Evolutionary conservation across 768 basidiomycete species (phyloP), one percentile per base, ranked within the genome.

Genomic region (Hypsizygus marmoreus): DNA sequence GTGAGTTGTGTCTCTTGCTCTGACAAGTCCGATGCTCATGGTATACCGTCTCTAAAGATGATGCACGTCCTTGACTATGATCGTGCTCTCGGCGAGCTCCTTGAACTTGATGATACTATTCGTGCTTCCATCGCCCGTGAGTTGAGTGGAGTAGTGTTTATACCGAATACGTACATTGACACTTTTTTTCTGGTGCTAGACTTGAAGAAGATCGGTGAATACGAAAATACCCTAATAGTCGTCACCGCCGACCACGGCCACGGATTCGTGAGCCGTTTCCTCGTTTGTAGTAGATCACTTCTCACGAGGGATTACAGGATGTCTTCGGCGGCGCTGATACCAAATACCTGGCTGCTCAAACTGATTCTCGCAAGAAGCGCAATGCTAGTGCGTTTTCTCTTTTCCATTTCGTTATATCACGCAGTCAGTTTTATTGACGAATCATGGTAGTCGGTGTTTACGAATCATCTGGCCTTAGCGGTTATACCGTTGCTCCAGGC

Each of bases 41-140:
- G 38, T 37, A 22, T 41, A 14, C 35, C 20, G 13, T n/a, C 17
- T 32, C 20, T 8, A 11, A 41, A 68, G 71, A 73, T 73, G 72
- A 75, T 75, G 73, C 73, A 75, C 37, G 70, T 64, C 23, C 64
- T 75, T 32, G 73, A 75, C 38, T 75, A 75, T 47, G 72, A 73
- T 39, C 71, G 73, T 47, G 73, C 72, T 11, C 66, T 75, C 16
- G 73, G 73, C 28, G 73, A 75, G 30, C 62, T 75, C 6, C 57
- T 75, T 22, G 72, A 75, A 49, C 62, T 75, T 23, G 73, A 75
- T 40, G 72, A 75, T 43, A 73, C 73, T 6, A 63, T 75, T 50
- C 67, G 70, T 22, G 72, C 68, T 10, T 65, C 71, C 6, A 72
- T 75, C 49, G 63, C 51, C 16, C 69, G 71, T 72, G 24, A 50